These are phyloP conservation scores for Candida sakaeoensis DNA, from an alignment of 805 yeast genomes.

Conservation along the genomic window DNA sequence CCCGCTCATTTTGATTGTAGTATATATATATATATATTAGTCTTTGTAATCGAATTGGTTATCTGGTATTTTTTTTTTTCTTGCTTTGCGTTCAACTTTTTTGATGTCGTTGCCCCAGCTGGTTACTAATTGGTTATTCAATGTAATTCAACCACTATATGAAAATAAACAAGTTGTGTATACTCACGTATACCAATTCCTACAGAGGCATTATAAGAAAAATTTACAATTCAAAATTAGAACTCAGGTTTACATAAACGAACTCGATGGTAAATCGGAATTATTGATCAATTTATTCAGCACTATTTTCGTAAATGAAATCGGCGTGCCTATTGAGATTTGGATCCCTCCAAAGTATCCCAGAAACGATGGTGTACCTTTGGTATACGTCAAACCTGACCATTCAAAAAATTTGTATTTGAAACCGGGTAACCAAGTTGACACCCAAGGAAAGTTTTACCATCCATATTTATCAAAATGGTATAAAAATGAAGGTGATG, in stretches of 20 bases:
- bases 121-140: constrained; percentile 38
- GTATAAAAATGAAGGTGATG: constrained; percentile 25
- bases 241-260: constrained; percentile 51
- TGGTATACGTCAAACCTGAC: constrained; percentile 60
- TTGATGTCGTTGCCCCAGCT: constrained; percentile 20
- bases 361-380: constrained; percentile 46
- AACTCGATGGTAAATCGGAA: constrained; percentile 55
- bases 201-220: constrained; percentile 42
- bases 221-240: constrained; percentile 53
- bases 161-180: constrained; percentile 54
- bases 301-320: constrained; percentile 32
- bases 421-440: constrained; percentile 63
- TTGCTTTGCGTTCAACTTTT: neutral
- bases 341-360: constrained; percentile 83
- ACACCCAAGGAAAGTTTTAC: constrained; percentile 66
- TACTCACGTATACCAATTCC: constrained; percentile 55
- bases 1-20: constrained; percentile 18
- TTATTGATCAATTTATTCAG: constrained; percentile 68
- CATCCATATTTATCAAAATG: constrained; percentile 67
- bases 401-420: constrained; percentile 36
- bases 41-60: no score
- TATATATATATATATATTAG: neutral
- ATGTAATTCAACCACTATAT: constrained; percentile 51
- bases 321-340: constrained; percentile 51
- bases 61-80: neutral